phyloP scores from a whole-genome alignment of 2,329 filamentous ascomycete genomes.

The Penicillium concentricum region DNA sequence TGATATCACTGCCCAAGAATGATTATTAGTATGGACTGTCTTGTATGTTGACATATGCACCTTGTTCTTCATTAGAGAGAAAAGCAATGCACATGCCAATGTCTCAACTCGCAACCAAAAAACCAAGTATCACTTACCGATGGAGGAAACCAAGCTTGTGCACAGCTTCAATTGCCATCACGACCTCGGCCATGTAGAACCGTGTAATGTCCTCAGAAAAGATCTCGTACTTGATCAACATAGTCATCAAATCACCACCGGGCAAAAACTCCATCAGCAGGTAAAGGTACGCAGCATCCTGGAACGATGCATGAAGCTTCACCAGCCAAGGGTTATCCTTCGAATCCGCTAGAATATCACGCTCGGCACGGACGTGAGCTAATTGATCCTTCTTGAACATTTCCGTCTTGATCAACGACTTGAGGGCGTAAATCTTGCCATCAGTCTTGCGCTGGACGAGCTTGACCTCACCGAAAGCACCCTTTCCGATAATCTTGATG shows the following conservation, averaged over 20 bases:
- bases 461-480: slow-evolving; percentile 97
- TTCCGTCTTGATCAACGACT: slow-evolving; percentile 96
- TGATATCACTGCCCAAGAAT: slow-evolving; percentile 73
- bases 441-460: slow-evolving; percentile 95
- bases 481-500: slow-evolving; percentile 97
- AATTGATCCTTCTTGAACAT: slow-evolving; percentile 99
- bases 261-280: slow-evolving; percentile 99
- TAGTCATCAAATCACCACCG: slow-evolving; percentile 98
- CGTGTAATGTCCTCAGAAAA: slow-evolving; percentile 98
- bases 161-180: slow-evolving; percentile 96
- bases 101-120: not conserved
- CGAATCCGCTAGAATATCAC: slow-evolving; percentile 95
- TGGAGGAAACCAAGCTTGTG: slow-evolving; percentile 98
- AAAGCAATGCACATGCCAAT: not conserved
- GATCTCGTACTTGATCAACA: slow-evolving; percentile 99
- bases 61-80: not conserved
- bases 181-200: slow-evolving; percentile 98
- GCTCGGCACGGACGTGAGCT: slow-evolving; percentile 93
- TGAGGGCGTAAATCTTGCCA: slow-evolving; percentile 96
- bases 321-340: slow-evolving; percentile 98
- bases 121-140: slow-evolving; percentile 61
- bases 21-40: slow-evolving; percentile 18
- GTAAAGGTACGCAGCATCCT: slow-evolving; percentile 93
- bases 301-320: slow-evolving; percentile 97
- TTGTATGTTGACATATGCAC: not conserved